Conservation (phyloP, 208 protist species). For the Jaenimonas drosophilae region DNA sequence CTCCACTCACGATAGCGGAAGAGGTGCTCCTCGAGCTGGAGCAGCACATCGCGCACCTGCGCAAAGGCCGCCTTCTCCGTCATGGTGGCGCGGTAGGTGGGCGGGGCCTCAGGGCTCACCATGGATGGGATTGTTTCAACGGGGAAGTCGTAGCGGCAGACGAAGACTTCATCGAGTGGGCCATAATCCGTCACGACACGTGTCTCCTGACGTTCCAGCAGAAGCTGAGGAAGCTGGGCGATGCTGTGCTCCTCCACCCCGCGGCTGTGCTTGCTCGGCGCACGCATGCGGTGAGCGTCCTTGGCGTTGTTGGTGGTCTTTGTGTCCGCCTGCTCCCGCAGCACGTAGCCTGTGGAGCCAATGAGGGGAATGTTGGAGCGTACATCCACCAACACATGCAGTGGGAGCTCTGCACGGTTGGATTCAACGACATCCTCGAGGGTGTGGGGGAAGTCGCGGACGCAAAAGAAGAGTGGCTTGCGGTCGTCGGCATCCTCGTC, state of each 20-base stretch:
- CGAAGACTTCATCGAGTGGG: conserved; percentile 9
- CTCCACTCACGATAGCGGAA: conserved; percentile 21
- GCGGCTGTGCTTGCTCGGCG: background rate
- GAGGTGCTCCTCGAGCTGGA: conserved; percentile 13
- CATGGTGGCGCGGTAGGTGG: conserved; percentile 7
- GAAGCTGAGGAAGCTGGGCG: background rate
- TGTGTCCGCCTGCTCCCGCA: conserved; percentile 1
- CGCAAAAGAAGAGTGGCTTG: background rate
- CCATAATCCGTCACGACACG: background rate
- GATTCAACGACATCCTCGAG: conserved; percentile 20
- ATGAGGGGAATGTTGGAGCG: conserved; percentile 11
- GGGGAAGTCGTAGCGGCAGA: conserved; percentile 19
- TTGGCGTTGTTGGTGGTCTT: conserved; percentile 2
- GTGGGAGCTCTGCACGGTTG: conserved; percentile 6
- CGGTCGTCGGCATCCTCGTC: conserved; percentile 11
- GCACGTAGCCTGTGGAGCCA: conserved; percentile 10
- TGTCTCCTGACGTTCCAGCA: background rate
- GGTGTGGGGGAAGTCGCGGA: conserved; percentile 14
- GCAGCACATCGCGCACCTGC: conserved; percentile 8
- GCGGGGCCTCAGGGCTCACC: background rate
- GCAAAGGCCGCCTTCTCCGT: conserved; percentile 17
- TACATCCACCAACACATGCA: conserved; percentile 24
- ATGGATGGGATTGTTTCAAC: conserved; percentile 8
- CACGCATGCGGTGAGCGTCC: background rate
- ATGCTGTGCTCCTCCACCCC: background rate